These are phyloP conservation scores for Phyllostachys edulis DNA, from an alignment of 176 grass and related monocot genomes.

Conservation along the genomic window DNA sequence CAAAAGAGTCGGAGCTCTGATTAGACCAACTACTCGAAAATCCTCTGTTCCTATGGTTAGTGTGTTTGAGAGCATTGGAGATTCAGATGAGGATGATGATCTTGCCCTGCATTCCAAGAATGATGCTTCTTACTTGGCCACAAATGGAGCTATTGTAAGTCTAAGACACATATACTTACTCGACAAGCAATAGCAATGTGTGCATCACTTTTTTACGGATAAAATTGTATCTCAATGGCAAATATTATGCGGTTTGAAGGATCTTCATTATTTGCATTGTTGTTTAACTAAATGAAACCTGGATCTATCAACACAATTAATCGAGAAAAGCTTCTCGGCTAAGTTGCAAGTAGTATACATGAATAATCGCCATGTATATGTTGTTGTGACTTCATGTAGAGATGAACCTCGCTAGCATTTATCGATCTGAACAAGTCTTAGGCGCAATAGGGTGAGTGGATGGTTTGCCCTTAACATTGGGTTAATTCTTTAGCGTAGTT, in stretches of 20 bases:
- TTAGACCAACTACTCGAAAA: slow-evolving; percentile 65
- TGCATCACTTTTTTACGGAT: background rate
- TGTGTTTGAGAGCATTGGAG: slow-evolving; percentile 60
- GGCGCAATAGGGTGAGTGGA: too few species aligned
- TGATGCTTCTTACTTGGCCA: slow-evolving; percentile 42
- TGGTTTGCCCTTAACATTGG: too few species aligned
- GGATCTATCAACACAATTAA: background rate
- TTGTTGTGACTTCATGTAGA: too few species aligned
- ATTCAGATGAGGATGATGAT: slow-evolving; percentile 78
- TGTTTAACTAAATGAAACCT: slow-evolving; percentile 20
- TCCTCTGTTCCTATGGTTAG: slow-evolving; percentile 55
- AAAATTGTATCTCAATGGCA: background rate
- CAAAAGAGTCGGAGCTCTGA: slow-evolving; percentile 53
- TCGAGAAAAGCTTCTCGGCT: slow-evolving; percentile 5
- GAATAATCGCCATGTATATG: background rate
- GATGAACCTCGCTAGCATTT: too few species aligned
- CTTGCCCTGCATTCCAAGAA: slow-evolving; percentile 53
- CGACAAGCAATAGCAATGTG: background rate
- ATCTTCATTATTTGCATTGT: background rate
- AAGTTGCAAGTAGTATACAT: background rate
- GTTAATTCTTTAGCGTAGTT: too few species aligned
- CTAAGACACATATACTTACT: slow-evolving; percentile 17
- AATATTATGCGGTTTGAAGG: background rate
- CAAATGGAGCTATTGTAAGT: slow-evolving; percentile 72
- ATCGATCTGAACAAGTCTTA: too few species aligned